phyloP scores from a whole-genome alignment of 1,284 basidiomycete species.

The Papiliotrema nemorosa region DNA sequence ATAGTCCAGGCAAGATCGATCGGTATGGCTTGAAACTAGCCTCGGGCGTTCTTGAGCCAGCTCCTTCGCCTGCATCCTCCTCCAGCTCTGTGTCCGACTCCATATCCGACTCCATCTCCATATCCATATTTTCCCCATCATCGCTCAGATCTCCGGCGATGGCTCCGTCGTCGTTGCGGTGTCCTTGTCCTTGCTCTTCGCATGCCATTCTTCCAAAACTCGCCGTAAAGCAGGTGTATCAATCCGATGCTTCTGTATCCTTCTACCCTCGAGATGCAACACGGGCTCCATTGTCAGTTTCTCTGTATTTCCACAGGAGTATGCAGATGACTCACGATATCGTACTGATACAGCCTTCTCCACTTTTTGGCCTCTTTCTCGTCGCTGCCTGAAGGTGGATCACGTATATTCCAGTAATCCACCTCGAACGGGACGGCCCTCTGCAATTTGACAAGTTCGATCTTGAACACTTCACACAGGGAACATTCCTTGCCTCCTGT shows the following conservation, averaged over 20 bases:
- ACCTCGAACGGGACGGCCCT: constrained; percentile 41
- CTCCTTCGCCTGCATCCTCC: background rate
- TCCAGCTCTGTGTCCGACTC: background rate
- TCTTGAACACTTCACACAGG: constrained; percentile 46
- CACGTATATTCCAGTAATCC: constrained; percentile 43
- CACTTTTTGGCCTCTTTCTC: constrained; percentile 38
- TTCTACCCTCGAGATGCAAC: constrained; percentile 39
- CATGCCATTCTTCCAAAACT: constrained; percentile 36
- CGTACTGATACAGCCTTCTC: constrained; percentile 46
- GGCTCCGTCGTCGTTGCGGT: background rate
- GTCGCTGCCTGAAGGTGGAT: constrained; percentile 33
- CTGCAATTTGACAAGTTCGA: constrained; percentile 33
- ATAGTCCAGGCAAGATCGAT: background rate
- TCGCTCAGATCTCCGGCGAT: constrained; percentile 34
- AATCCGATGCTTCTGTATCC: constrained; percentile 46
- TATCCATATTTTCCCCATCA: background rate
- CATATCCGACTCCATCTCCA: background rate
- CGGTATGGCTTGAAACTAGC: background rate
- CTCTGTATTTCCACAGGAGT: background rate
- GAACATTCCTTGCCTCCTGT: constrained; percentile 49
- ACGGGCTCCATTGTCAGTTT: constrained; percentile 33
- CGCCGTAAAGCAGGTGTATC: constrained; percentile 28
- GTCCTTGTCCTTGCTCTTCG: background rate
- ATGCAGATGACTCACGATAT: constrained; percentile 33
- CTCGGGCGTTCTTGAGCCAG: background rate